phyloP scores from a whole-genome alignment of 2,329 filamentous ascomycete genomes.

The Capronia coronata region DNA sequence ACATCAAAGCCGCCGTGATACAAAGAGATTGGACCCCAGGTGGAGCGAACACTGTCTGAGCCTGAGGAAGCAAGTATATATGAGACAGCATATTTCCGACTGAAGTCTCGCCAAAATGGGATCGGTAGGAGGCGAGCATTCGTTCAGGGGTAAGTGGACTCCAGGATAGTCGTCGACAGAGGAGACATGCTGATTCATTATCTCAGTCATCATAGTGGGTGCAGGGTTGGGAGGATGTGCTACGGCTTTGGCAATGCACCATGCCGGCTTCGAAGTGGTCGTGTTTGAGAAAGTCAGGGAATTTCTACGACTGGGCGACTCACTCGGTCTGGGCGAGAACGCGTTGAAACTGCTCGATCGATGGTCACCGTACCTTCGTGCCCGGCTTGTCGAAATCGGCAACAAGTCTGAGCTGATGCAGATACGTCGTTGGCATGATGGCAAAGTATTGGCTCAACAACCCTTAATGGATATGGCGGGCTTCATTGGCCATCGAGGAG shows the following conservation, averaged over 20 bases:
- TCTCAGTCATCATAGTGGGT: constrained; percentile 22
- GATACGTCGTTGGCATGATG: constrained; percentile 34
- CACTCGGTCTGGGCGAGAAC: constrained; percentile 29
- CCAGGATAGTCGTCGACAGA: background rate
- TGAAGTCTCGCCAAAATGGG: constrained; percentile 10
- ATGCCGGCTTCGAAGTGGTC: constrained; percentile 54
- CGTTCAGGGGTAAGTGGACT: constrained; percentile 15
- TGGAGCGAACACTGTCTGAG: no score
- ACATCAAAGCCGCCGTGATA: no score
- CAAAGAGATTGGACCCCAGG: no score
- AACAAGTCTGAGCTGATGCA: constrained; percentile 30
- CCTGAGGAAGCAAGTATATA: no score
- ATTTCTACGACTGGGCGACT: constrained; percentile 43
- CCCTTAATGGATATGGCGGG: constrained; percentile 37
- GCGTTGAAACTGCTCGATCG: constrained; percentile 30
- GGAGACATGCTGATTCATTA: background rate
- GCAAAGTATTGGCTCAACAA: constrained; percentile 33
- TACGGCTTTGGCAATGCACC: constrained; percentile 57
- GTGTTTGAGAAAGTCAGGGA: constrained; percentile 47
- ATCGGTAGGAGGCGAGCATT: constrained; percentile 14
- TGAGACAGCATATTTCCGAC: background rate
- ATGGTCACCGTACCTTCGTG: constrained; percentile 39
- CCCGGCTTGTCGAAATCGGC: constrained; percentile 46
- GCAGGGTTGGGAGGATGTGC: constrained; percentile 56
- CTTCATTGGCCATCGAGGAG: constrained; percentile 56